Conservation (phyloP, 192 early-diverging fungal species). For the Backusella macrospora region DNA sequence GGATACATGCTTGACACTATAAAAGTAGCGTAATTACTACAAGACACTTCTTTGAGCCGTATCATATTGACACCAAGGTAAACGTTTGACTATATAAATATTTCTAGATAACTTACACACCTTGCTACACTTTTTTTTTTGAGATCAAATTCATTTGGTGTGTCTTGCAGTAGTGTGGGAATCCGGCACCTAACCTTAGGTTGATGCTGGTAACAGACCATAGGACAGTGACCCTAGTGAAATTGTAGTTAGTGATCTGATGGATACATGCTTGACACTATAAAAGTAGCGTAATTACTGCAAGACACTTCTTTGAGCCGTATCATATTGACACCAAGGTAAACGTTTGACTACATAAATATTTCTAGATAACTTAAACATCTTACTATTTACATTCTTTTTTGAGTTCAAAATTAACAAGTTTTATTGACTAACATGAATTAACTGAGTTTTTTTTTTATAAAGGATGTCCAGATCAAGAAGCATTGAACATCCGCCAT, state of each 20-base stretch:
- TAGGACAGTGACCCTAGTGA: neutral
- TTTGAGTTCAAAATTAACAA: too few species aligned
- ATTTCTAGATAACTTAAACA: too few species aligned
- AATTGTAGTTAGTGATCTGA: conserved; percentile 11
- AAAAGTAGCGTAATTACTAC: neutral
- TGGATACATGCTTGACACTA: conserved; percentile 9
- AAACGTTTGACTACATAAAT: too few species aligned
- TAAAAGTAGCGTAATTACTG: neutral
- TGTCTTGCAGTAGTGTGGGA: neutral
- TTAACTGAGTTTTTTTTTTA: neutral
- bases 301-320: neutral
- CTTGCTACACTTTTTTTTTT: too few species aligned
- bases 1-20: conserved; percentile 6
- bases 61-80: neutral
- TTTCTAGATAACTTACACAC: too few species aligned
- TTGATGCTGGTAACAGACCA: neutral
- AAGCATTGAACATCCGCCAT: too few species aligned
- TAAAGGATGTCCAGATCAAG: neutral
- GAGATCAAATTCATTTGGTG: too few species aligned
- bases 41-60: neutral
- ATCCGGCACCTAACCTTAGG: neutral
- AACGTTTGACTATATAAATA: too few species aligned
- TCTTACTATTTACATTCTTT: too few species aligned
- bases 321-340: neutral
- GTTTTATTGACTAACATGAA: neutral